Base-by-base conservation (phyloP, 129 eudicot genomes). In the Saposhnikovia divaricata region DNA sequence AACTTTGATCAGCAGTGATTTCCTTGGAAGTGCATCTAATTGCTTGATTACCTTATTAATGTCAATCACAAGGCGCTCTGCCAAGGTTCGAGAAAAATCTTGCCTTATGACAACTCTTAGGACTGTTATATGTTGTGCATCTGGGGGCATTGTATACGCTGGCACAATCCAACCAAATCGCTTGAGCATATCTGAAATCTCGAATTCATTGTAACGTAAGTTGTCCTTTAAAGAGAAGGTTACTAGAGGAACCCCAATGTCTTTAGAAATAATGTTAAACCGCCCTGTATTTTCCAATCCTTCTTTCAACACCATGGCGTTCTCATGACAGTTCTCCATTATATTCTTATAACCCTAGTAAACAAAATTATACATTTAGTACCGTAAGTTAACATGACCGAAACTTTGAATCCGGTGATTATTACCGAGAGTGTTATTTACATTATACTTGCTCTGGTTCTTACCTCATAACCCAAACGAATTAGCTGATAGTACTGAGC, bases 261-360 rank as follows among this genome's bases (percentile, higher is more conserved):
- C 77, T 43, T 73, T 43, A 8, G 77, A 73, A 34, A 73, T 31
- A n/a, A 73, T 73, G 77, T 43, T 73, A 5, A 73, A 73, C 27
- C 77, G 53, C 8, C 77, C 77, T 73, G 77, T 73, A 19, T 25
- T 73, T 28, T 42, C 77, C 47, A 73, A 43, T 39, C 77, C 77
- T 43, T 73, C 77, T 73, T 73, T 73, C 34, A 73, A 28, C 55
- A 43, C 53, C 77, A 73, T 42, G 50, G 77, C 77, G 10, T 73
- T 73, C 31, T 72, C 76, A 15, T 72, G 76, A 42, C 76, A 72
- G 28, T 72, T 72, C 77, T 73, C 55, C 55, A 73, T 73, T 43
- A 73, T 19, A 44, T 73, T 73, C n/a, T 73, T n/a, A n/a, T 73
- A 73, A n/a, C 77, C 51, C 77, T 72, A 6, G 4, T 9, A 72